A percentile compares a stretch with the other conserved stretches of the same genome.
phyloP scores from a whole-genome alignment of 2,329 filamentous ascomycete genomes.

The Biscogniauxia marginata region DNA sequence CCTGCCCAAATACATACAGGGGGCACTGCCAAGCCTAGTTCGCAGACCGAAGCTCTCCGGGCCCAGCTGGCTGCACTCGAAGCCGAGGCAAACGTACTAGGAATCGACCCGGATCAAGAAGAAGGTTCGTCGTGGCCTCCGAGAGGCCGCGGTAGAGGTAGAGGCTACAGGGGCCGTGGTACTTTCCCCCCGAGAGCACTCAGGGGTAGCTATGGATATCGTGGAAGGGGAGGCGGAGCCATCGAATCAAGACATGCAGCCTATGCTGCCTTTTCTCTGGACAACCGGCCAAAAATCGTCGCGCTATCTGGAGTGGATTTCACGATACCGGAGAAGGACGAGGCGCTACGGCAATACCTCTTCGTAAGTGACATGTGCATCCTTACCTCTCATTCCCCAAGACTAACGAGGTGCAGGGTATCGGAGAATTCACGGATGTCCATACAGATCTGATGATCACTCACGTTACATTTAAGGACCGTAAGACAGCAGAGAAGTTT shows the following conservation, averaged over 20 bases:
- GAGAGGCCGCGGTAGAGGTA: slow-evolving; percentile 39
- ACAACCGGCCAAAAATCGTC: slow-evolving; percentile 72
- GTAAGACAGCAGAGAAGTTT: slow-evolving; percentile 70
- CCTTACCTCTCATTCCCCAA: slow-evolving; percentile 1
- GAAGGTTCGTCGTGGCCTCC: slow-evolving; percentile 36
- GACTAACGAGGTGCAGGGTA: slow-evolving; percentile 45
- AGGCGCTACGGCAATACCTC: slow-evolving; percentile 69
- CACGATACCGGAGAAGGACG: slow-evolving; percentile 61
- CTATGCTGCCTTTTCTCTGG: slow-evolving; percentile 65
- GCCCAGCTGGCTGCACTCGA: slow-evolving; percentile 72
- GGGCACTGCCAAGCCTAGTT: slow-evolving; percentile 28
- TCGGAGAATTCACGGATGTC: slow-evolving; percentile 62
- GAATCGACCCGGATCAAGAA: slow-evolving; percentile 60
- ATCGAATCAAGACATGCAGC: slow-evolving; percentile 42
- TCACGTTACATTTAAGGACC: slow-evolving; percentile 63
- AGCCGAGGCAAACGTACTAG: slow-evolving; percentile 68
- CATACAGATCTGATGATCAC: slow-evolving; percentile 47
- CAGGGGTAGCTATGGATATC: slow-evolving; percentile 45
- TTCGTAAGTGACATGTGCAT: slow-evolving; percentile 49
- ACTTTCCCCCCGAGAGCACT: slow-evolving; percentile 35
- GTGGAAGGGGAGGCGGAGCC: slow-evolving; percentile 41
- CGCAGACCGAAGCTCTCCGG: slow-evolving; percentile 64
- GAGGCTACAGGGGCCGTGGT: slow-evolving; percentile 39
- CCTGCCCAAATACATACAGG: slow-evolving; percentile 20
- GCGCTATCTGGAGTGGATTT: slow-evolving; percentile 64